These are phyloP conservation scores for Kokia cookei DNA, from an alignment of 441 rosid species.

Conservation along the genomic window DNA sequence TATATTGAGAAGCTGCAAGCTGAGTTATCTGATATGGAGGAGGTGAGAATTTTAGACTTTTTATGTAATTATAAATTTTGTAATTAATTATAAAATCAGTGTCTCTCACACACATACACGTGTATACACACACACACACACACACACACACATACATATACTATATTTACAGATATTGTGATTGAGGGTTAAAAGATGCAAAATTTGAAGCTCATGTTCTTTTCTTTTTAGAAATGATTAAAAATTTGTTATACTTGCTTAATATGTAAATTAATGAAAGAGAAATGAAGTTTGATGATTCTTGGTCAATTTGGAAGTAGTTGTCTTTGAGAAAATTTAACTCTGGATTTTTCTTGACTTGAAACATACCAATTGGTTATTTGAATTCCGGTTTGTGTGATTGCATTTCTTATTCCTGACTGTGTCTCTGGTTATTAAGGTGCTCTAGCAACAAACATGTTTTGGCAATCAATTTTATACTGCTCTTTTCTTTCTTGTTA, in stretches of 20 bases:
- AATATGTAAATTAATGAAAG: neutral
- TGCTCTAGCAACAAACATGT: neutral
- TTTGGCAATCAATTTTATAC: neutral
- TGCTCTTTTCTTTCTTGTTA: neutral
- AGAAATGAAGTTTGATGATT: neutral
- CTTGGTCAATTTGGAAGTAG: neutral
- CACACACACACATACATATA: too few species aligned
- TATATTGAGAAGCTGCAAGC: conserved; percentile 58
- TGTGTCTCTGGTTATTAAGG: neutral
- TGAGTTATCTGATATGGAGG: conserved; percentile 47
- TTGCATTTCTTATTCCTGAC: neutral
- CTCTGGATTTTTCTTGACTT: neutral
- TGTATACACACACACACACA: neutral
- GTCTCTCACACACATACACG: too few species aligned
- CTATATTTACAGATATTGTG: too few species aligned
- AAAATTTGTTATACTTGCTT: neutral
- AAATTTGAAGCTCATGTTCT: neutral
- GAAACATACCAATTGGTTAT: neutral
- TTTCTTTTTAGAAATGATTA: neutral
- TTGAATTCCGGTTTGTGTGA: neutral
- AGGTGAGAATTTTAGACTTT: conserved; percentile 33
- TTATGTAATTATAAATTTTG: neutral
- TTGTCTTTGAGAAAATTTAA: neutral
- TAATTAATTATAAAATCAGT: neutral
- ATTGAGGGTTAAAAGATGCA: neutral